These are phyloP conservation scores for Wickerhamomyces subpelliculosus DNA, from an alignment of 805 yeast genomes.

Conservation along the genomic window DNA sequence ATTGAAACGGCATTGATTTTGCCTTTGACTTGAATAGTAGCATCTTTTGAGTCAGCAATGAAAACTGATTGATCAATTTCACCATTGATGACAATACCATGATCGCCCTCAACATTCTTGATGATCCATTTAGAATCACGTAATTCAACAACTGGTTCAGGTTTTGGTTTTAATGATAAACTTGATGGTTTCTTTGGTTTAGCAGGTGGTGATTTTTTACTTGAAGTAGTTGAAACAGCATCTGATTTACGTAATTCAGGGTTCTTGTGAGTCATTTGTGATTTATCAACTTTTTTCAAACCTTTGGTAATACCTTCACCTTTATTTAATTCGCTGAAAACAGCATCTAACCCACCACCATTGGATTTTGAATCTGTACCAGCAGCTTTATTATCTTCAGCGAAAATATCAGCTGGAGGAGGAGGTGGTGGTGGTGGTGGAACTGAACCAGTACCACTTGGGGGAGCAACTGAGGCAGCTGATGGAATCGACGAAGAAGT, in stretches of 20 bases:
- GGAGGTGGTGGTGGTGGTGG: conserved; percentile 87
- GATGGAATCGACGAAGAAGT: too few relatives aligned
- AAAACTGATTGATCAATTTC: conserved; percentile 84
- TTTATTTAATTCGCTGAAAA: conserved; percentile 81
- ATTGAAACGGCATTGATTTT: conserved; percentile 85
- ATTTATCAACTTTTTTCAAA: conserved; percentile 85
- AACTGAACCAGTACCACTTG: conserved; percentile 78
- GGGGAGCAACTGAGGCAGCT: conserved; percentile 83
- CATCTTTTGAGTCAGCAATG: conserved; percentile 71
- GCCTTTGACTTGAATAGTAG: conserved; percentile 79
- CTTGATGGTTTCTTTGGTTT: conserved; percentile 80
- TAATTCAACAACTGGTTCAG: conserved; percentile 64
- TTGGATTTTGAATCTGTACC: conserved; percentile 7
- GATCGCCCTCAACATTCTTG: conserved; percentile 63
- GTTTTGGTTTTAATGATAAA: conserved; percentile 43
- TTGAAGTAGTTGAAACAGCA: conserved; percentile 29
- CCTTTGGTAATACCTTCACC: conserved; percentile 83
- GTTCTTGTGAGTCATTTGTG: conserved; percentile 91
- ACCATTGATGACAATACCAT: conserved; percentile 65
- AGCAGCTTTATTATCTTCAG: conserved; percentile 27
- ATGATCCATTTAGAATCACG: conserved; percentile 86
- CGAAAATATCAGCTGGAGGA: conserved; percentile 70
- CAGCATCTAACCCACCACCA: conserved; percentile 80
- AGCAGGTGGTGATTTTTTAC: conserved; percentile 50
- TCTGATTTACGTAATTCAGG: conserved; percentile 66